Conservation (phyloP, 2,329 filamentous ascomycete genomes). For the Trichophyton simii region DNA sequence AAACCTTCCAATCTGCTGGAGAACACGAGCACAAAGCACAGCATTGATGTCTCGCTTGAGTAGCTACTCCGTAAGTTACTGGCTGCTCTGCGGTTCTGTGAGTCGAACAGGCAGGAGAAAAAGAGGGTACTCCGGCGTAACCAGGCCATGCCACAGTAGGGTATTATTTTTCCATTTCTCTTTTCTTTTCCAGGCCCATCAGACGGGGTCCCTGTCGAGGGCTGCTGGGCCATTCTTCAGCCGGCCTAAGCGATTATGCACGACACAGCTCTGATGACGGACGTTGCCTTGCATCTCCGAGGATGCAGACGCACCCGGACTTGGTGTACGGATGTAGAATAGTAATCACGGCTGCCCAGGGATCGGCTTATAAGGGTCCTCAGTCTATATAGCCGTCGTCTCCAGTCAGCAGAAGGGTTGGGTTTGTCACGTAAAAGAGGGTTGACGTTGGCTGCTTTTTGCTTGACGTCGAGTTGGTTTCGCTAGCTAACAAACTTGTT, state of each 20-base stretch:
- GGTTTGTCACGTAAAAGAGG: no score
- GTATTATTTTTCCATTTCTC: background rate
- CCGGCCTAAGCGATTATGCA: background rate
- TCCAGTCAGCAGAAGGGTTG: background rate
- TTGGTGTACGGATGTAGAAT: background rate
- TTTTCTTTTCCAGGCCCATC: background rate
- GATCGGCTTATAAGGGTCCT: background rate
- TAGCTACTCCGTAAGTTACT: background rate
- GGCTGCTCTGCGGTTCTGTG: background rate
- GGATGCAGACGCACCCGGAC: background rate
- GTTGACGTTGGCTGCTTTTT: no score
- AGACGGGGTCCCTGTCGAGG: background rate
- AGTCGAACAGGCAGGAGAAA: background rate
- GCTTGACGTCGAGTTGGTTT: background rate
- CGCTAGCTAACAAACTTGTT: no score
- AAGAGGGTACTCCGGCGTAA: background rate
- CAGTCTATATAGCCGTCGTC: background rate
- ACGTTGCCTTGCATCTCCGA: background rate
- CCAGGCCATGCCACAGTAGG: background rate
- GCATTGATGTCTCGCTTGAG: background rate
- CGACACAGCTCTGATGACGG: background rate
- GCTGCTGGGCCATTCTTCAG: background rate
- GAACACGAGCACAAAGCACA: background rate
- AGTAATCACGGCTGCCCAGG: background rate
- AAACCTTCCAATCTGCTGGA: constrained; percentile 5